Evolutionary conservation across 768 basidiomycete genomes (phyloP).

Genomic region (Boletus reticuloceps): DNA sequence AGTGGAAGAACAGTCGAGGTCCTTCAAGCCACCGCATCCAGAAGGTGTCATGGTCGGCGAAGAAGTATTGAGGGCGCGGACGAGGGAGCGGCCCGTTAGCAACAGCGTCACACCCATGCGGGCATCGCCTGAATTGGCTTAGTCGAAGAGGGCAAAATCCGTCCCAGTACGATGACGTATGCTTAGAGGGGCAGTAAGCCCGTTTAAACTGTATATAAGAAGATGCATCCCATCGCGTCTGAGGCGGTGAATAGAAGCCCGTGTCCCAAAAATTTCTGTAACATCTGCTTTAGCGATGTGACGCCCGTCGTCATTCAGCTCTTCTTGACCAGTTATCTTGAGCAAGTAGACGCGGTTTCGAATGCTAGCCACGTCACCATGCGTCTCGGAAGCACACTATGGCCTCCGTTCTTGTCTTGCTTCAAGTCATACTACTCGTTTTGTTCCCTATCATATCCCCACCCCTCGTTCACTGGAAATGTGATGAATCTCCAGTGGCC

Average conservation of each 20-base stretch:
- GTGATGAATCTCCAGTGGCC: too few species aligned
- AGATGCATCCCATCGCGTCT: background rate
- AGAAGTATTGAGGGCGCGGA: conserved; percentile 44
- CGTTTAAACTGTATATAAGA: background rate
- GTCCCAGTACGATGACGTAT: background rate
- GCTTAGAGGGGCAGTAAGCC: background rate
- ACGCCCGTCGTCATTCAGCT: too few species aligned
- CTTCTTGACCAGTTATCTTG: too few species aligned
- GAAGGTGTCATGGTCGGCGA: conserved; percentile 73
- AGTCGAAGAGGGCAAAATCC: background rate
- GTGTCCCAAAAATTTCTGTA: background rate
- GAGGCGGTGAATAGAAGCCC: background rate
- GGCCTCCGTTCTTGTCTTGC: too few species aligned
- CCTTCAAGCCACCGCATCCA: conserved; percentile 75
- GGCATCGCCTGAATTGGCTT: conserved; percentile 21
- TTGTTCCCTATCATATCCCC: too few species aligned
- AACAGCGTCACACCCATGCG: conserved; percentile 21
- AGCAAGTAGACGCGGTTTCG: too few species aligned
- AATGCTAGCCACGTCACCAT: too few species aligned
- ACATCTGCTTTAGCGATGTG: too few species aligned
- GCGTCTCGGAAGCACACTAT: too few species aligned
- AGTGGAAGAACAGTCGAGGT: conserved; percentile 56
- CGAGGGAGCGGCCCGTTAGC: conserved; percentile 29
- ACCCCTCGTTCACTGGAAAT: too few species aligned
- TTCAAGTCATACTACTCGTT: too few species aligned